Evolutionary conservation across 164 flowering plant genomes (phyloP).

Genomic region (Sextonia rubra): DNA sequence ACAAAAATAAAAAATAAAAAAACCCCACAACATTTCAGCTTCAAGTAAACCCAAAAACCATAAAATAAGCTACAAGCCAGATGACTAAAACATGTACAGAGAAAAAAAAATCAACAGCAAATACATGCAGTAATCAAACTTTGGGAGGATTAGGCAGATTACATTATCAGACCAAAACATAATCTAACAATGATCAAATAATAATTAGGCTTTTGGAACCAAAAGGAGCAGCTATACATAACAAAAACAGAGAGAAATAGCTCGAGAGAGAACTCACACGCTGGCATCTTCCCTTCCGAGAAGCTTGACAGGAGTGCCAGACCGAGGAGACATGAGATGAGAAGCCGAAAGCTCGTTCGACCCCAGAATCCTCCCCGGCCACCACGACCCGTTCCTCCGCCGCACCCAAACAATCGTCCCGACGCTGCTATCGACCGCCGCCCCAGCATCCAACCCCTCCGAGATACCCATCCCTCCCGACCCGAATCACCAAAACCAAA

Average conservation of each 20-base stretch:
- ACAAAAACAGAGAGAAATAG: background rate
- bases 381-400: constrained; percentile 97
- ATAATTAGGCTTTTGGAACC: background rate
- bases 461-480: constrained; percentile 37
- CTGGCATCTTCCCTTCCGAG: constrained; percentile 98
- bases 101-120: background rate
- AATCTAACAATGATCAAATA: background rate
- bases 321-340: constrained; percentile 74
- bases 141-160: background rate
- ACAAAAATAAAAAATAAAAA: too few species aligned
- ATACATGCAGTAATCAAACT: background rate
- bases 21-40: background rate
- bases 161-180: background rate
- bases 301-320: constrained; percentile 97
- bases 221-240: background rate
- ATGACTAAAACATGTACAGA: background rate
- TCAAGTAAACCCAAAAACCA: background rate
- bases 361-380: constrained; percentile 96
- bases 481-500: background rate
- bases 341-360: constrained; percentile 68
- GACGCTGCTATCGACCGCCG: constrained; percentile 39
- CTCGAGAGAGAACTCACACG: constrained; percentile 50
- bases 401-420: constrained; percentile 96
- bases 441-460: constrained; percentile 22
- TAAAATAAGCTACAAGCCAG: background rate